phyloP scores from a whole-genome alignment of 2,329 filamentous ascomycete genomes.

The Diaporthe aspalathi region DNA sequence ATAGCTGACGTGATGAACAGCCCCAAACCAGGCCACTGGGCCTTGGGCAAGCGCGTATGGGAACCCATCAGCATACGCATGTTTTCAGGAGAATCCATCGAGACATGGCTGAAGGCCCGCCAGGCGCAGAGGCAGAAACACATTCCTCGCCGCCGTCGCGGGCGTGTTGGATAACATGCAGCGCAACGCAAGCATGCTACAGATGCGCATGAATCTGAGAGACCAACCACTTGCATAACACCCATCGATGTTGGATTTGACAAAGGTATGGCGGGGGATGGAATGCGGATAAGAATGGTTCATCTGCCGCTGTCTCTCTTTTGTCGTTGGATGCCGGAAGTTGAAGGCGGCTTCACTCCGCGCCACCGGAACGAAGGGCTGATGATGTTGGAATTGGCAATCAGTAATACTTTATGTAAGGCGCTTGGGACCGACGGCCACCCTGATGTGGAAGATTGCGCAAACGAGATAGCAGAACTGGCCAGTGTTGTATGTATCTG shows the following conservation, averaged over 20 bases:
- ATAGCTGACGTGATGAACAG: neutral
- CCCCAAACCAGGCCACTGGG: neutral
- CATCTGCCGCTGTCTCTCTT: neutral
- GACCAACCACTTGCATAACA: neutral
- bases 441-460: neutral
- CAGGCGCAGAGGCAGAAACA: neutral
- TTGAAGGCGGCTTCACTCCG: neutral
- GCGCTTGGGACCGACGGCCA: neutral
- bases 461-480: neutral
- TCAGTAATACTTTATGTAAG: conserved; percentile 19
- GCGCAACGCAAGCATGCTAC: no score
- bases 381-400: conserved; percentile 14
- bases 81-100: neutral
- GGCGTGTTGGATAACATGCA: no score
- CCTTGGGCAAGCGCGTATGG: neutral
- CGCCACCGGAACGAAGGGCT: neutral
- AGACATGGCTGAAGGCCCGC: neutral
- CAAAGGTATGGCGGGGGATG: neutral
- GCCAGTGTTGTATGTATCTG: neutral
- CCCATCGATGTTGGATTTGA: neutral
- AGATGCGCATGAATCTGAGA: neutral
- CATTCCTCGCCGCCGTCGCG: neutral
- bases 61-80: neutral
- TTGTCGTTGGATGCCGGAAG: neutral
- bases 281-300: conserved; percentile 1